Evolutionary conservation across 768 basidiomycete species (phyloP).

Genomic region (Krasilnikovozyma curviuscula): DNA sequence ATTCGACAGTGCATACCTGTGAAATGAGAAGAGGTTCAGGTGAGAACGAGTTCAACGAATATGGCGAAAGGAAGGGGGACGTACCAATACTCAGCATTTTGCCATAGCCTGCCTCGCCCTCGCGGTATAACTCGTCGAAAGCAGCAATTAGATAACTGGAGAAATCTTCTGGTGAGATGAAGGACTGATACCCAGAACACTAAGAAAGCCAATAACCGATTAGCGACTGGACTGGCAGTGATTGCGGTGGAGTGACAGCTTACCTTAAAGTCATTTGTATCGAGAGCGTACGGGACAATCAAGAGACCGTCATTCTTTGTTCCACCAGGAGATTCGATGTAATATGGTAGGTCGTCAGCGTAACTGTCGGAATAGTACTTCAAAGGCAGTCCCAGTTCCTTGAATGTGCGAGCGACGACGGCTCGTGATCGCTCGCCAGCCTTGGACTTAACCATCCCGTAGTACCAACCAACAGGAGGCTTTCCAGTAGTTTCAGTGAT

Average conservation of each 20-base stretch:
- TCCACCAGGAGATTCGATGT: conserved; percentile 13
- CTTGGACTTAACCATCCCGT: no score
- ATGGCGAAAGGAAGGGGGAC: no score
- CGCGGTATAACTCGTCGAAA: conserved; percentile 7
- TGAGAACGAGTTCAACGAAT: no score
- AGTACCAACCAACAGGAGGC: conserved; percentile 18
- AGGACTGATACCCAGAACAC: background rate
- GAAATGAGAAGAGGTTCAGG: no score
- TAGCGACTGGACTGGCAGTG: no score
- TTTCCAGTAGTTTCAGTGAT: no score
- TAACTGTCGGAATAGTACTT: conserved; percentile 17
- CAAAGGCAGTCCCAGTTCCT: conserved; percentile 16
- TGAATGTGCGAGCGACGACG: conserved; percentile 17
- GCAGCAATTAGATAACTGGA: conserved; percentile 1
- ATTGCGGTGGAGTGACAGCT: no score
- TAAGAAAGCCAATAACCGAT: no score
- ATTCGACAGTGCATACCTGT: conserved; percentile 19
- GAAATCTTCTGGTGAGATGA: conserved; percentile 1
- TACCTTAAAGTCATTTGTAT: conserved; percentile 6
- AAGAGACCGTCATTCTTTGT: conserved; percentile 13
- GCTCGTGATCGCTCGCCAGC: conserved; percentile 16
- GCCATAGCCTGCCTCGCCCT: conserved; percentile 18
- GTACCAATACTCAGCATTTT: no score
- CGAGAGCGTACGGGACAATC: conserved; percentile 14
- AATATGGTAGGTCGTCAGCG: conserved; percentile 20